A percentile compares a stretch with the other conserved stretches of the same genome.
These are phyloP conservation scores for Testicularia cyperi DNA, from an alignment of 1,284 basidiomycete genomes.

Conservation along the genomic window DNA sequence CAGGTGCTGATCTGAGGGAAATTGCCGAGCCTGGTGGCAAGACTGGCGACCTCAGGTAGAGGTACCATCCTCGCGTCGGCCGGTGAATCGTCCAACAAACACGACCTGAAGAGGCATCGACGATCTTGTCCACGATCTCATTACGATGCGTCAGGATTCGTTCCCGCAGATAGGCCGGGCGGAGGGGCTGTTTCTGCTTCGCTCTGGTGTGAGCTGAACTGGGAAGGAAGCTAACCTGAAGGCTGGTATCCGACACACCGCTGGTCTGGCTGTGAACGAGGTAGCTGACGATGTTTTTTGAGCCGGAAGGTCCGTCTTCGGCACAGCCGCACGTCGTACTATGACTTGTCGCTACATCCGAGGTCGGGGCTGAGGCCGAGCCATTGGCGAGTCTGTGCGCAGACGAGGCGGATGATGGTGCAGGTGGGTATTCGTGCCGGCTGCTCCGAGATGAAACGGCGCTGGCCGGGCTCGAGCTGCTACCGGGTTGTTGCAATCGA, in stretches of 20 bases:
- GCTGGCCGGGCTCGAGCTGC: too few relatives aligned
- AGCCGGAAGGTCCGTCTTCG: too few relatives aligned
- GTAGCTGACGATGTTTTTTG: conserved; percentile 11
- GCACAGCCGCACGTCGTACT: too few relatives aligned
- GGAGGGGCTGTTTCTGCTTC: conserved; percentile 16
- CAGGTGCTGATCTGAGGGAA: conserved; percentile 20
- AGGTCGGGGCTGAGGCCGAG: too few relatives aligned
- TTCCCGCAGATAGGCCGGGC: conserved; percentile 42
- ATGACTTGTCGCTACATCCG: too few relatives aligned
- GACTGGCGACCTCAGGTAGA: conserved; percentile 40
- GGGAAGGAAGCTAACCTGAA: conserved; percentile 32
- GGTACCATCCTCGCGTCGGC: conserved; percentile 50
- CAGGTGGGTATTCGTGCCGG: too few relatives aligned
- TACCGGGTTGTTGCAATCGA: too few relatives aligned
- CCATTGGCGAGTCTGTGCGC: too few relatives aligned
- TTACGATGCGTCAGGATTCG: conserved; percentile 26
- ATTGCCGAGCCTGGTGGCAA: conserved; percentile 39
- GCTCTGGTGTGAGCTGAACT: too few relatives aligned
- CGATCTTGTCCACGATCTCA: conserved; percentile 48
- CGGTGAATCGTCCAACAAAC: conserved; percentile 45
- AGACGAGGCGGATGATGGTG: too few relatives aligned
- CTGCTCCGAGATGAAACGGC: too few relatives aligned
- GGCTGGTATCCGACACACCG: conserved; percentile 15
- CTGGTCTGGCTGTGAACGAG: conserved; percentile 26
- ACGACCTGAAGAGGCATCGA: conserved; percentile 29